A percentile compares a stretch with the other conserved stretches of the same genome.
These are phyloP conservation scores for Avena insularis DNA, from an alignment of 176 grass and related monocot species.

Conservation along the genomic window DNA sequence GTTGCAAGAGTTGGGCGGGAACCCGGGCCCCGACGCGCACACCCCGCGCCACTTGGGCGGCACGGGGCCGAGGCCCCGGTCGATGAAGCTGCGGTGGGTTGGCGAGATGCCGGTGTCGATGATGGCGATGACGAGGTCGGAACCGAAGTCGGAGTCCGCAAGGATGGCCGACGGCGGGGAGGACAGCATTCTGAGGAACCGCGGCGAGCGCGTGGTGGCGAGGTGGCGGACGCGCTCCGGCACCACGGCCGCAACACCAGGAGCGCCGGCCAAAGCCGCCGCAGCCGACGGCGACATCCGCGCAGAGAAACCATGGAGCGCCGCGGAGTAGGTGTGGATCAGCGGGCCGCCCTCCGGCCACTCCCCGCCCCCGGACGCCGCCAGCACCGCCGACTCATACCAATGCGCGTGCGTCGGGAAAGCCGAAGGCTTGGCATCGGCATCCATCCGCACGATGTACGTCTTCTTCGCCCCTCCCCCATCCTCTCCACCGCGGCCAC, in stretches of 20 bases:
- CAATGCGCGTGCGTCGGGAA: conserved; percentile 93
- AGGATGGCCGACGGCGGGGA: conserved; percentile 82
- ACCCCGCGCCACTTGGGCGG: conserved; percentile 68
- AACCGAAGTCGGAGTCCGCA: conserved; percentile 84
- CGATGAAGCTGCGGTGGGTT: conserved; percentile 69
- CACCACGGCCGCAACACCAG: conserved; percentile 67
- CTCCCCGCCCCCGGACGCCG: conserved; percentile 41
- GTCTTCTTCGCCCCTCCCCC: conserved; percentile 55
- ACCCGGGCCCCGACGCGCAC: conserved; percentile 66
- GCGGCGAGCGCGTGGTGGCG: conserved; percentile 75
- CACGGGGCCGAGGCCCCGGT: conserved; percentile 63
- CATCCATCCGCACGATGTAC: conserved; percentile 89
- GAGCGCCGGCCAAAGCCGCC: conserved; percentile 38
- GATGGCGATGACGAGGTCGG: conserved; percentile 81
- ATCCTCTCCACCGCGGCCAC: neutral
- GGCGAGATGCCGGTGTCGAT: conserved; percentile 90
- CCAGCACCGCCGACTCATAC: conserved; percentile 74
- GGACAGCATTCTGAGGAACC: conserved; percentile 70
- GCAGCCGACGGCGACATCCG: conserved; percentile 63
- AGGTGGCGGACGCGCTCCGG: conserved; percentile 70
- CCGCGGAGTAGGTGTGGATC: conserved; percentile 87
- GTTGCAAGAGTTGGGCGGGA: conserved; percentile 72
- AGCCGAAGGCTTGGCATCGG: conserved; percentile 84
- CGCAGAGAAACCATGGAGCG: conserved; percentile 82
- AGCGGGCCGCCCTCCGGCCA: conserved; percentile 70